Base-by-base conservation (phyloP, 352 stramenopile species). In the Phytophthora foliorum region DNA sequence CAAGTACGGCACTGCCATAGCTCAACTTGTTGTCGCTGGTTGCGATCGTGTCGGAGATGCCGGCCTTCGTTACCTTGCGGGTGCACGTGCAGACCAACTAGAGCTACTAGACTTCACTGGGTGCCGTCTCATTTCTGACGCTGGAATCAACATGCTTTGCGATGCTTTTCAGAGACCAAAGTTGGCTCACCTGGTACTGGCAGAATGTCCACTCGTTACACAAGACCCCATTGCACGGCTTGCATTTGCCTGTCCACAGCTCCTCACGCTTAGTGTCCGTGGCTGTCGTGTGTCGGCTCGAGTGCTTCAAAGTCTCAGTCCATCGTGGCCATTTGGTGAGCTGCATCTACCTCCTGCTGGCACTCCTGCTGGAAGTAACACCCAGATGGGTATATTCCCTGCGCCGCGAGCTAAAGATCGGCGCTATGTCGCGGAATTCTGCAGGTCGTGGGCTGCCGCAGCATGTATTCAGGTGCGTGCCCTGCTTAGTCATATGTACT, bases 231-330 rank as follows among this genome's bases (percentile, higher is more conserved):
- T 95, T 19, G 81, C 81, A 0, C 72, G 79, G 0, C 75, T 93
- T 11, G 85, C 87, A 29, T 82, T 89, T 51, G 64, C 63, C 1
- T 95, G 87, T 69, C 85, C 87, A 1, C 58, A 91, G 38, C 69
- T 95, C 4, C 69, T 95, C 19, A 92, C 85, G 0, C 60, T 95
- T 8, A 93, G 80, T 41, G 60, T 94, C 6, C 79, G 81, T 64
- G 81, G 86, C 1, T 94, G 84, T 60, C 71, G 76, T 8, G 75
- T 94, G 0, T 92, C 86, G 1, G 69, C 74, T 32, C 80, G 84
- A 16, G 78, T 88, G 7, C 62, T 94, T 16, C 75, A 81, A 25
- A 90, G 81, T 50, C 57, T 93, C 22, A 84, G 84, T 48, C 85
- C 84, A 1, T 92, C 78, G 6, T 94, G 87, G 87, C 74, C 73